Conservation (phyloP, 768 basidiomycete species). For the Neoboletus brunneissimus region DNA sequence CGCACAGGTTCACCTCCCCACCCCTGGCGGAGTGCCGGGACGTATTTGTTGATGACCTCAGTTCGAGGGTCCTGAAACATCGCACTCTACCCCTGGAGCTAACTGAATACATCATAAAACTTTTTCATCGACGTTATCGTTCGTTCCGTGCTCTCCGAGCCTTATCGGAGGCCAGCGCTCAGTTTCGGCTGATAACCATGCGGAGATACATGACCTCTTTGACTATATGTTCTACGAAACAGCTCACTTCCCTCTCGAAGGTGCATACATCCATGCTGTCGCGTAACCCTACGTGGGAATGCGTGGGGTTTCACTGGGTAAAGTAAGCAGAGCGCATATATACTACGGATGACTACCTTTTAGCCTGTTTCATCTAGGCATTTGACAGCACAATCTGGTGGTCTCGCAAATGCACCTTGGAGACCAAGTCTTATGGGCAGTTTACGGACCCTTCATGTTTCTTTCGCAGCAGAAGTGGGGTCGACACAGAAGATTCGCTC, state of each 20-base stretch:
- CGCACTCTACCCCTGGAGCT: slow-evolving; percentile 32
- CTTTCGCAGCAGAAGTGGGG: slow-evolving; percentile 42
- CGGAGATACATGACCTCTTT: slow-evolving; percentile 33
- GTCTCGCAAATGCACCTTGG: slow-evolving; percentile 26
- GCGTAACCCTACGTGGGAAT: slow-evolving; percentile 12
- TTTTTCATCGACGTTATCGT: slow-evolving; percentile 17
- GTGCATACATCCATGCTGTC: slow-evolving; percentile 31
- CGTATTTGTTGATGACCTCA: not conserved
- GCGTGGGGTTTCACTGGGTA: slow-evolving; percentile 42
- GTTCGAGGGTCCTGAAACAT: not conserved
- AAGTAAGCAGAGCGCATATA: slow-evolving; percentile 39
- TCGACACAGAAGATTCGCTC: slow-evolving; percentile 42
- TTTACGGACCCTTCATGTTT: slow-evolving; percentile 40
- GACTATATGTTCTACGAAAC: slow-evolving; percentile 18
- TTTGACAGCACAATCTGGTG: slow-evolving; percentile 16
- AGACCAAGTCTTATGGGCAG: slow-evolving; percentile 30
- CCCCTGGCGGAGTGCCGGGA: slow-evolving; percentile 11
- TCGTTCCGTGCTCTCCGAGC: slow-evolving; percentile 37
- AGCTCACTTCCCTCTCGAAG: slow-evolving; percentile 31
- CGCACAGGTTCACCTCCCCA: slow-evolving; percentile 27
- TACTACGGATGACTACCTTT: not conserved
- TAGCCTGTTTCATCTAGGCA: slow-evolving; percentile 14
- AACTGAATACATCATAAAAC: slow-evolving; percentile 29
- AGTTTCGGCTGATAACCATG: slow-evolving; percentile 43
- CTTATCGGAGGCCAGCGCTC: slow-evolving; percentile 40